Evolutionary conservation across 192 early-diverging fungal species (phyloP).

Genomic region (Podila clonocystis): DNA sequence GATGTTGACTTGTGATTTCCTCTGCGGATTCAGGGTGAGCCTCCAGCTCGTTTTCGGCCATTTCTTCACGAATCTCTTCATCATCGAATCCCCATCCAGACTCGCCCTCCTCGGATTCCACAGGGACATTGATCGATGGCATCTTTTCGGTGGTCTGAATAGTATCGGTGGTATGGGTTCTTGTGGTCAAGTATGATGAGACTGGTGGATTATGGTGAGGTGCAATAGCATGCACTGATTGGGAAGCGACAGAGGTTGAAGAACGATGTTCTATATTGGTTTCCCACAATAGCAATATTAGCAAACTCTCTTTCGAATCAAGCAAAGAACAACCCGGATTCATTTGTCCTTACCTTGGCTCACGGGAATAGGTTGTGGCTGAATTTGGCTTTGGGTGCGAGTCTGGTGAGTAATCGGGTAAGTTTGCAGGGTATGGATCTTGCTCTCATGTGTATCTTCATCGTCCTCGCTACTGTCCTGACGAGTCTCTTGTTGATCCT

Average conservation of each 20-base stretch:
- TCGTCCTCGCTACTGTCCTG: constrained; percentile 44
- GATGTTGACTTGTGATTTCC: not conserved
- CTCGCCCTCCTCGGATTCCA: not conserved
- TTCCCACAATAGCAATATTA: too few species aligned
- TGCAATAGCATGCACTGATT: too few species aligned
- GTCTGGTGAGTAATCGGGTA: not conserved
- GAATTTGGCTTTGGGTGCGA: not conserved
- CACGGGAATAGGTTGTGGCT: too few species aligned
- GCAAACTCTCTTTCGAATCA: too few species aligned
- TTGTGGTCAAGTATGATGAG: too few species aligned
- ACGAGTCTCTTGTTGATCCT: constrained; percentile 30
- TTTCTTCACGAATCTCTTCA: not conserved
- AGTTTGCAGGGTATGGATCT: not conserved
- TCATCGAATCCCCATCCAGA: constrained; percentile 21
- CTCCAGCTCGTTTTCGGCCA: not conserved
- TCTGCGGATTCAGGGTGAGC: not conserved
- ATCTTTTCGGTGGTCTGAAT: not conserved
- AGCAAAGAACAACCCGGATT: too few species aligned
- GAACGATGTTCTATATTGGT: too few species aligned
- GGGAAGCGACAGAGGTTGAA: too few species aligned
- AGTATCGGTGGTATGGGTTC: not conserved
- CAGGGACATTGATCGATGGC: not conserved
- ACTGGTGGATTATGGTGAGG: too few species aligned
- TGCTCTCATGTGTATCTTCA: constrained; percentile 3
- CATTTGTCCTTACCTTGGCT: too few species aligned